Percentiles rank a stretch among this genome's conserved stretches.
These are phyloP conservation scores for Dryas drummondii DNA, from an alignment of 306 rosid species.

Conservation along the genomic window DNA sequence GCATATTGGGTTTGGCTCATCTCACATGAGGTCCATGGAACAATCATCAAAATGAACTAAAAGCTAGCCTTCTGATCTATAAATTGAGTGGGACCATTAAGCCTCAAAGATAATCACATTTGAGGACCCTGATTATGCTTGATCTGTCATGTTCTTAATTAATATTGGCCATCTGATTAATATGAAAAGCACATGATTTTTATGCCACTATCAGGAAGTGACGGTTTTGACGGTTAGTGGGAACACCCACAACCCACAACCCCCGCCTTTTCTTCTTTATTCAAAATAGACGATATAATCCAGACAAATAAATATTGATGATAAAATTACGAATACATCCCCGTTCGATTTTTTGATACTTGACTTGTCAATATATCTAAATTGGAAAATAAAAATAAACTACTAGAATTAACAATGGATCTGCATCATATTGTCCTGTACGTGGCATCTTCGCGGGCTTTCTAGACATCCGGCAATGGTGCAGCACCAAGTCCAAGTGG, in stretches of 20 bases:
- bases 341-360: neutral
- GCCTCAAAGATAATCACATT: neutral
- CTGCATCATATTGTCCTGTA: no score
- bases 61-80: neutral
- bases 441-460: no score
- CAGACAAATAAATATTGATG: neutral
- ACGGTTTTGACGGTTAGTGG: constrained; percentile 69
- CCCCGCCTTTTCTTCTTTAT: constrained; percentile 29
- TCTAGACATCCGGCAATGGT: no score
- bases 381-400: no score
- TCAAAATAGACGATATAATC: neutral
- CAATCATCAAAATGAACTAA: neutral
- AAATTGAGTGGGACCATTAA: no score
- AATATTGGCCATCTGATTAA: neutral
- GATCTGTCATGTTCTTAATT: neutral
- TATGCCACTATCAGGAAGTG: constrained; percentile 20
- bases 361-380: neutral
- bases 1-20: neutral
- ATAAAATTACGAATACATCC: neutral
- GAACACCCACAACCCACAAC: constrained; percentile 20
- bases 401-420: no score
- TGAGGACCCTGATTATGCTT: neutral
- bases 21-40: neutral
- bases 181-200: constrained; percentile 6
- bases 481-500: no score